A percentile compares a stretch with the other conserved stretches of the same genome.
Conservation (phyloP, 176 grass and related monocot species). For the Musa beccarii region DNA sequence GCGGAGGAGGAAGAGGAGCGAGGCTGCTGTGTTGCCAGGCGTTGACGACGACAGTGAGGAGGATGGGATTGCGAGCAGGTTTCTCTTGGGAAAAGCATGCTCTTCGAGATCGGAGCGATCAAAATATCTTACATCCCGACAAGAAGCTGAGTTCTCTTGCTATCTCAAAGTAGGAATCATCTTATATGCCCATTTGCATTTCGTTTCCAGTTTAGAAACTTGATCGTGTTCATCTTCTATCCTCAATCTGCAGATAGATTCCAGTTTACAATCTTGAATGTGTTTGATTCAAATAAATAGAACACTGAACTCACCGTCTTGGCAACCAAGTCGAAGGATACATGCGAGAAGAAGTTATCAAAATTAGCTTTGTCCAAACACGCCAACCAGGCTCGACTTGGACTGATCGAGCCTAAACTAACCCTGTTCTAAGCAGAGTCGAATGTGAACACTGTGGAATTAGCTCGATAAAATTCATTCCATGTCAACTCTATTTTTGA, state of each 20-base stretch:
- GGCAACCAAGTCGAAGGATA: not conserved
- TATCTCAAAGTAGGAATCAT: conserved; percentile 25
- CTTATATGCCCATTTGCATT: not conserved
- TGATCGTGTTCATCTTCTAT: not conserved
- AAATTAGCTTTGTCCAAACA: too few relatives aligned
- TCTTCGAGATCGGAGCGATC: conserved; percentile 19
- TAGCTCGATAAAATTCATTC: too few relatives aligned
- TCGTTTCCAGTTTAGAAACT: not conserved
- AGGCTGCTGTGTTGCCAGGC: not conserved
- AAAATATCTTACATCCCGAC: conserved; percentile 19
- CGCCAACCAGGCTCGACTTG: too few relatives aligned
- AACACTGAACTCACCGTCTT: not conserved
- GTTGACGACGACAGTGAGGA: not conserved
- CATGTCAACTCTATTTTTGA: too few relatives aligned
- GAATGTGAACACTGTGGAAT: too few relatives aligned
- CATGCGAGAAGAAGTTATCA: too few relatives aligned
- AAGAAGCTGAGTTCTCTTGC: conserved; percentile 33
- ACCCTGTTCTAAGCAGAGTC: too few relatives aligned
- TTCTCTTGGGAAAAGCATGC: not conserved
- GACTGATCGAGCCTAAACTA: too few relatives aligned
- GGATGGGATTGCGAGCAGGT: not conserved
- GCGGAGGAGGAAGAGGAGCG: conserved; percentile 21
- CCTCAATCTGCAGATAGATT: not conserved
- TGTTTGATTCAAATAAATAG: not conserved
- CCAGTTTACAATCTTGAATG: too few relatives aligned